phyloP scores from a whole-genome alignment of 176 grass and related monocot genomes.

The Secale cereale region DNA sequence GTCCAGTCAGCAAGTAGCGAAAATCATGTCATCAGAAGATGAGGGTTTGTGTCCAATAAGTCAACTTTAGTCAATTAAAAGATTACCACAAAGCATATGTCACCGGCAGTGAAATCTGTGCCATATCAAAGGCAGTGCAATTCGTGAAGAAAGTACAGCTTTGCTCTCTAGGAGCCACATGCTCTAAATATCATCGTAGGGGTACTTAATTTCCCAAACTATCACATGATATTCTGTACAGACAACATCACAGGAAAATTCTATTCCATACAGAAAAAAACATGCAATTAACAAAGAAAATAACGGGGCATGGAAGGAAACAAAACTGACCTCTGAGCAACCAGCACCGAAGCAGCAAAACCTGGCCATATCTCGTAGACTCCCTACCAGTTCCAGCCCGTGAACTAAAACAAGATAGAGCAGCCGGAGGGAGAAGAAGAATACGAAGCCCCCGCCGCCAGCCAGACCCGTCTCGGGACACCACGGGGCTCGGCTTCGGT shows the following conservation, averaged over 20 bases:
- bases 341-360: slow-evolving; percentile 48
- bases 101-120: not conserved
- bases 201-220: not conserved
- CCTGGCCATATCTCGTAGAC: slow-evolving; percentile 16
- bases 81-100: not conserved
- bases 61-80: not conserved
- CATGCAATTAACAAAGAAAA: not conserved
- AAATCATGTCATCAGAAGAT: not conserved
- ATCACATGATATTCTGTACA: not conserved
- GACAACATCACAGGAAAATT: not conserved
- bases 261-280: not conserved
- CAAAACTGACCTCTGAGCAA: slow-evolving; percentile 26
- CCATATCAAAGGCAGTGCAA: not conserved
- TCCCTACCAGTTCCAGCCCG: not conserved
- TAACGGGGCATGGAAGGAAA: not conserved
- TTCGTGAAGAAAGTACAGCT: not conserved
- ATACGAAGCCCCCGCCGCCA: slow-evolving; percentile 10
- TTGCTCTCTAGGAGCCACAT: not conserved
- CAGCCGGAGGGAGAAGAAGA: not conserved
- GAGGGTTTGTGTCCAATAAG: not conserved
- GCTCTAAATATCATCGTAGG: not conserved
- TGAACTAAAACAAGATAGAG: not conserved
- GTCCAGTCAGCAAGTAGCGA: not conserved
- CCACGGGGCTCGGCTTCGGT: slow-evolving; percentile 3
- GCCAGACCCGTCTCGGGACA: slow-evolving; percentile 4